These are phyloP conservation scores for Evansstolkia leycettana DNA, from an alignment of 495 filamentous ascomycete genomes.

Conservation along the genomic window DNA sequence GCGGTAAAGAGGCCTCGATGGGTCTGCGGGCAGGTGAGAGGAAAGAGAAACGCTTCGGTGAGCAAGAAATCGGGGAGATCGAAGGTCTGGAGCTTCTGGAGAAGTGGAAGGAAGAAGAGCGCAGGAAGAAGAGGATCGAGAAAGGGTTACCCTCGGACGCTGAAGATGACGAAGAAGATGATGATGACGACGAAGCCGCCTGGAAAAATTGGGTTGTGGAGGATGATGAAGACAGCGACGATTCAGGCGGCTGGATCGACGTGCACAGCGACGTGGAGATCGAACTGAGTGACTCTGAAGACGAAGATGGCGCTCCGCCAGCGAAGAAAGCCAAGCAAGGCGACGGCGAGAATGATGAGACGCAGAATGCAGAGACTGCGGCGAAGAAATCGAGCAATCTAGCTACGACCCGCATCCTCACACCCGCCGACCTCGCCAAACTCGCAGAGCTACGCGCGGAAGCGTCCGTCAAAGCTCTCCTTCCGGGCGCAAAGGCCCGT, in stretches of 20 bases:
- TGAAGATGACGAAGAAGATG: conserved; percentile 41
- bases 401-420: conserved; percentile 80
- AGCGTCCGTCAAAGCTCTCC: conserved; percentile 52
- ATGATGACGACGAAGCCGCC: conserved; percentile 50
- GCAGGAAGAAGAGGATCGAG: conserved; percentile 54
- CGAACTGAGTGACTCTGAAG: conserved; percentile 60
- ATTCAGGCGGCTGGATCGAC: conserved; percentile 84
- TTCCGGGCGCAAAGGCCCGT: conserved; percentile 33
- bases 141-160: conserved; percentile 46
- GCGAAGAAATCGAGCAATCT: conserved; percentile 34
- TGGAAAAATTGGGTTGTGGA: conserved; percentile 81
- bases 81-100: conserved; percentile 88
- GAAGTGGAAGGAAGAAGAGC: conserved; percentile 87
- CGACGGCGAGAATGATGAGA: conserved; percentile 11
- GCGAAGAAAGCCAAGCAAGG: conserved; percentile 45
- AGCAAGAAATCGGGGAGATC: conserved; percentile 69
- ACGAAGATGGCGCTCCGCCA: conserved; percentile 46
- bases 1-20: conserved; percentile 89
- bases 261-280: conserved; percentile 78
- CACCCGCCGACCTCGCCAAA: conserved; percentile 84
- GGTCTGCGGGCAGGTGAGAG: conserved; percentile 55
- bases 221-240: conserved; percentile 57
- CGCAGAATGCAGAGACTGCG: conserved; percentile 2
- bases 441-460: conserved; percentile 72
- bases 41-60: conserved; percentile 62